Base-by-base conservation (phyloP, 106 monocot species). In the Dendrobium catenatum region DNA sequence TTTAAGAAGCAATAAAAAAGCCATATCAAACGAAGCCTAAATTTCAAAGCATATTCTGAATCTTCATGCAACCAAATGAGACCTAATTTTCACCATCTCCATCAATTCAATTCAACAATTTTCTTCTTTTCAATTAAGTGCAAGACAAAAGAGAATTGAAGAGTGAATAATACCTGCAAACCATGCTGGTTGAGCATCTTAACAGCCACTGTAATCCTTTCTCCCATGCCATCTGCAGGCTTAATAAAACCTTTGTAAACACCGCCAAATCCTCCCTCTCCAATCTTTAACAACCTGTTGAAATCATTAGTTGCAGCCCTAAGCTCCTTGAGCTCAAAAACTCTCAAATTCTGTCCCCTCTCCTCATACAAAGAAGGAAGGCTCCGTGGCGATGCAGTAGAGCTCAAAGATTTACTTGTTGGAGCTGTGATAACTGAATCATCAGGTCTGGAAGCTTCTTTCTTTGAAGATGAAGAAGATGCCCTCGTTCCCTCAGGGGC, bases 231-330 rank as follows among this genome's bases (percentile, higher is more conserved):
- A 78, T 83, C 78, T 24, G 54, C 51, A 16, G 83, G 83, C 78
- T n/a, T 51, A 55, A 83, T 27, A 19, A 78, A 49, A 9, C 83
- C 83, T 55, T 83, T 83, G 55, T 83, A 83, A 72, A 83, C 83
- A 49, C 83, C 77, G 6, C 83, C 83, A 47, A 83, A 83, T 54
- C 83, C 83, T 24, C 83, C 83, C 43, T 83, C 78, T 11, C 83
- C 83, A 59, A 83, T 83, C 55, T 83, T 83, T 26, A 83, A 68
- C 78, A 77, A 72, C 55, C 78, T 68, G 42, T 55, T 78, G 78
- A 83, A 83, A 54, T 78, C 83, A 55, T 83, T 83, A 72, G 83
- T 83, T 3, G 83, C 83, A 72, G 18, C 67, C 67, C 51, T 83
- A 46, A 83, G 78, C 78, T 83, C 83, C 70, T 70, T 40, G 41